These are phyloP conservation scores for Ceratobasidium sp. DNA, from an alignment of 1,284 basidiomycete species.

Conservation along the genomic window DNA sequence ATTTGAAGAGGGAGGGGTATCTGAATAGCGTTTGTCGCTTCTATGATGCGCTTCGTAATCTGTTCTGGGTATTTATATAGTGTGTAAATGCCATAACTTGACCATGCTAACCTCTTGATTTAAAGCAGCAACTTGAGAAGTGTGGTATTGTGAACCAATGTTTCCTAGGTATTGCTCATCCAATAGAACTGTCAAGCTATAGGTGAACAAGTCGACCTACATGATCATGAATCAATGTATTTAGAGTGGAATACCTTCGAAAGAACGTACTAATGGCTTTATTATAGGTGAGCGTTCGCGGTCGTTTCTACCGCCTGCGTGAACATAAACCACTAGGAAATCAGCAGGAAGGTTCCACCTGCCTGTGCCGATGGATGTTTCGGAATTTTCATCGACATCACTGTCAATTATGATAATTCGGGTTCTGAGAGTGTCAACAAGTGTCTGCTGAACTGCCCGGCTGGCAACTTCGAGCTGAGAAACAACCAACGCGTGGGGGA, in stretches of 20 bases:
- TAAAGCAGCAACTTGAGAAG: conserved; percentile 28
- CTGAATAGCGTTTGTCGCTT: conserved; percentile 49
- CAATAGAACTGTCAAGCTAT: conserved; percentile 65
- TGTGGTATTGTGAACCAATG: conserved; percentile 46
- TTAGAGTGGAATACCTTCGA: background rate
- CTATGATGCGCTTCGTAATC: conserved; percentile 47
- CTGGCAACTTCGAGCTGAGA: conserved; percentile 70
- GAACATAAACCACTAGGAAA: conserved; percentile 76
- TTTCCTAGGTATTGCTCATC: conserved; percentile 45
- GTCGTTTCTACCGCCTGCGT: conserved; percentile 59
- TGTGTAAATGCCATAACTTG: conserved; percentile 50
- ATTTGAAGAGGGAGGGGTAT: conserved; percentile 60
- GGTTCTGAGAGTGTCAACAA: conserved; percentile 63
- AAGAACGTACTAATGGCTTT: conserved; percentile 60
- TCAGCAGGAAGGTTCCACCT: conserved; percentile 68
- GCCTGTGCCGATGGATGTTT: conserved; percentile 41
- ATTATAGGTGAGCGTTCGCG: conserved; percentile 69
- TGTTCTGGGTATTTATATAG: conserved; percentile 48
- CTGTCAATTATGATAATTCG: conserved; percentile 60
- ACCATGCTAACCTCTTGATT: conserved; percentile 30
- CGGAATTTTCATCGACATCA: conserved; percentile 42
- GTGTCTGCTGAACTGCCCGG: conserved; percentile 63
- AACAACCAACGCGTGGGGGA: conserved; percentile 69
- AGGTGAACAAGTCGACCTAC: conserved; percentile 77
- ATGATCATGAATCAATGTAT: conserved; percentile 20